Conservation (phyloP, 768 basidiomycete species). For the Boletus insuetus region DNA sequence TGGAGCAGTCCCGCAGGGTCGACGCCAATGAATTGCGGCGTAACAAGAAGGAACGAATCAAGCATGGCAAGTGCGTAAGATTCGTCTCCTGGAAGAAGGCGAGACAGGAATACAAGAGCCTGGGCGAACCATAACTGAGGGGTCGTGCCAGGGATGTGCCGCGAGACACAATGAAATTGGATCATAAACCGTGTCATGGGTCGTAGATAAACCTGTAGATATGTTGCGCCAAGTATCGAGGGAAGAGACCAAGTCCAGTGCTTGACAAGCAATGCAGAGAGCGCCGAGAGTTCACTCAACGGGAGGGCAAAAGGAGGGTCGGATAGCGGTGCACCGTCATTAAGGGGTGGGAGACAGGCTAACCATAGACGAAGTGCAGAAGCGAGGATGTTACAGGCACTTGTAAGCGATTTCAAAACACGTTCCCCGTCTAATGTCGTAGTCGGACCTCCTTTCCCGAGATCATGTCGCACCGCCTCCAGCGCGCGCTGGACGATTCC, state of each 20-base stretch:
- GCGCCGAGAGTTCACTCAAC: conserved; percentile 50
- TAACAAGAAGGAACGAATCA: conserved; percentile 15
- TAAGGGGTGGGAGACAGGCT: conserved; percentile 49
- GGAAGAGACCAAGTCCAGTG: conserved; percentile 51
- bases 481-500: conserved; percentile 38
- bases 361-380: conserved; percentile 63
- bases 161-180: conserved; percentile 57
- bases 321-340: conserved; percentile 35
- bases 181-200: conserved; percentile 54
- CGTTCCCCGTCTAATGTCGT: conserved; percentile 5
- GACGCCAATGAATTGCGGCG: conserved; percentile 15
- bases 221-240: not conserved
- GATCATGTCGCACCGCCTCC: conserved; percentile 31
- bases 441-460: conserved; percentile 5
- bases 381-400: conserved; percentile 37
- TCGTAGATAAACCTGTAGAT: conserved; percentile 31
- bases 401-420: conserved; percentile 31
- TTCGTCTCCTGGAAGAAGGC: conserved; percentile 76
- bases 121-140: conserved; percentile 66
- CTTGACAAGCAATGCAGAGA: conserved; percentile 48
- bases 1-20: conserved; percentile 21
- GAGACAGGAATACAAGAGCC: conserved; percentile 52
- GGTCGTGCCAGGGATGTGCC: conserved; percentile 51
- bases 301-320: conserved; percentile 63
- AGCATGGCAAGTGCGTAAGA: conserved; percentile 46